Percentiles rank a stretch among this genome's conserved stretches.
Conservation (phyloP, 305 asterid genomes). For the Andrographis paniculata region DNA sequence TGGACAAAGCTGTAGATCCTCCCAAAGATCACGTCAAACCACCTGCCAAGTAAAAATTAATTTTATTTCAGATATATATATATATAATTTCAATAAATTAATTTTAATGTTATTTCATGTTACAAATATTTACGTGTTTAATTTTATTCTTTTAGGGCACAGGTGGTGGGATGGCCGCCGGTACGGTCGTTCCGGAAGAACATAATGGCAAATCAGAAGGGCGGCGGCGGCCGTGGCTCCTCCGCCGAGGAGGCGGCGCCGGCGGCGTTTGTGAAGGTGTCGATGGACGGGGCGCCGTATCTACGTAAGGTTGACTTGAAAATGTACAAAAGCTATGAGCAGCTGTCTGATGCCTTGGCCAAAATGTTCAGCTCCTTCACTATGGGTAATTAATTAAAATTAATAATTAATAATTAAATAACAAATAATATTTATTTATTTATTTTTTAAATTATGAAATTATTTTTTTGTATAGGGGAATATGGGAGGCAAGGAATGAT, state of each 20-base stretch:
- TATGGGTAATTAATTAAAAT: conserved; percentile 30
- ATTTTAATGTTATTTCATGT: too few species aligned
- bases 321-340: conserved; percentile 63
- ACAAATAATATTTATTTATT: not conserved
- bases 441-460: not conserved
- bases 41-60: conserved; percentile 58
- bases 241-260: conserved; percentile 30
- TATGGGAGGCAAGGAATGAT: conserved; percentile 93
- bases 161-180: conserved; percentile 97
- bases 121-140: not conserved
- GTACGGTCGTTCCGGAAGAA: conserved; percentile 82
- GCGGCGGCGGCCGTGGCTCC: too few species aligned
- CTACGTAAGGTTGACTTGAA: conserved; percentile 93
- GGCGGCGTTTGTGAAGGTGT: conserved; percentile 59
- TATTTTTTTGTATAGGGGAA: conserved; percentile 47
- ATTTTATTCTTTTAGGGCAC: conserved; percentile 41
- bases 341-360: conserved; percentile 79
- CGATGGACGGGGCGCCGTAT: conserved; percentile 94
- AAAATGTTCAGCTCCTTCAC: conserved; percentile 94
- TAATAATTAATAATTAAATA: not conserved
- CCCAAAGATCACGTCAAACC: conserved; percentile 75
- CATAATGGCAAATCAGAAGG: conserved; percentile 51
- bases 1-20: conserved; percentile 23
- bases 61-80: too few species aligned
- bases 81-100: too few species aligned